Evolutionary conservation across 768 basidiomycete species (phyloP), one percentile per base, ranked within the genome.

Genomic region (Boletus rex-veris): DNA sequence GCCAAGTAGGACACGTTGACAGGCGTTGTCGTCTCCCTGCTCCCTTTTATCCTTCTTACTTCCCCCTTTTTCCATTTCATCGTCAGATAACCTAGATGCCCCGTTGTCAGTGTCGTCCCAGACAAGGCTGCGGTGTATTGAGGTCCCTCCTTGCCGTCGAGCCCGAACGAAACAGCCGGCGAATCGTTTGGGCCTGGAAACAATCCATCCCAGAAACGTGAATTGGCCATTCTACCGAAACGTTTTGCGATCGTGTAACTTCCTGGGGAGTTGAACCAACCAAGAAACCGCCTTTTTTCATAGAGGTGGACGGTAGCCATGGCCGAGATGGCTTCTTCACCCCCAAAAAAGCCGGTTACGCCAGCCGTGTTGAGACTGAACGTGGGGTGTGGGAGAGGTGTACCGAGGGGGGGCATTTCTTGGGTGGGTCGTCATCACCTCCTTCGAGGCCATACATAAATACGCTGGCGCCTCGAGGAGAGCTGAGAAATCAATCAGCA

Each of bases 251-350:
- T 45, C 1, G 50, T 54, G 39, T 66, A 64, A 45, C 71, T 67
- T 5, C 72, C 72, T 2, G 73, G 73, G 10, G 72, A 65, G 16
- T 73, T 73, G 45, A 57, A 74, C 68, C 66, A 74, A 1, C 72
- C 72, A 5, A 73, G 57, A n/a, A n/a, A n/a, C 67, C 64, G 2
- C 71, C 69, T 33, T 48, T 14, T n/a, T n/a, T n/a, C n/a, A 48
- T 61, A 69, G 4, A 73, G 43, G 44, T 72, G 66, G 19, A 73
- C 64, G 4, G 63, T 65, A 11, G 64, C 58, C 69, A 74, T 73
- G 24, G 72, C 69, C 7, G 68, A 57, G 36, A 74, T 59, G 11
- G 73, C 71, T 45, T 70, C 72, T 30, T 74, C 61, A 3, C 72
- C 73, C 1, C 73, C 73, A 4, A 73, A 72, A 30, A 74, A 66